phyloP scores from a whole-genome alignment of 2,329 filamentous ascomycete genomes.

The Venturia aucupariae region DNA sequence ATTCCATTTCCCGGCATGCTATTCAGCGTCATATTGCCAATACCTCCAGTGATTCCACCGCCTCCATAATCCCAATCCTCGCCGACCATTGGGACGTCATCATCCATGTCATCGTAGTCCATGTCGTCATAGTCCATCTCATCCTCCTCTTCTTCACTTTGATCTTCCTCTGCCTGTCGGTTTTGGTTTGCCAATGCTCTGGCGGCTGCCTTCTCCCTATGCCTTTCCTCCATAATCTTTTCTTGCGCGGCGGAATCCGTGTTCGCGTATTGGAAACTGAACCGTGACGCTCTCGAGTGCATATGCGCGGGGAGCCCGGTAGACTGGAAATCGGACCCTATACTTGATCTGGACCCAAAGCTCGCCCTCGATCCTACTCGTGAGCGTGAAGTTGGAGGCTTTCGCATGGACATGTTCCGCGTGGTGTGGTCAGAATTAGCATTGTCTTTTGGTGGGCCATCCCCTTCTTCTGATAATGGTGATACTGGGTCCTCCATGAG shows the following conservation, averaged over 20 bases:
- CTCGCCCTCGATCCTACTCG: background rate
- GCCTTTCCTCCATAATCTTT: conserved; percentile 62
- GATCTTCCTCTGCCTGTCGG: conserved; percentile 1
- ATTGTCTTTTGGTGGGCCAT: background rate
- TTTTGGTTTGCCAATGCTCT: conserved; percentile 37
- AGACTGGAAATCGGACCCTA: background rate
- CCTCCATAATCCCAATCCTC: conserved; percentile 15
- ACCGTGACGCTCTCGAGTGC: conserved; percentile 63
- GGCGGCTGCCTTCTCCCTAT: conserved; percentile 56
- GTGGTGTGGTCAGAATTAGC: background rate
- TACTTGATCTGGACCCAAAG: conserved; percentile 5
- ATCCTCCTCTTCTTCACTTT: conserved; percentile 20
- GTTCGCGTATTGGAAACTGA: conserved; percentile 73
- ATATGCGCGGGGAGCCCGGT: conserved; percentile 26
- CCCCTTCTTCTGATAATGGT: background rate
- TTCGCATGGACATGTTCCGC: background rate
- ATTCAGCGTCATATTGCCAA: conserved; percentile 11
- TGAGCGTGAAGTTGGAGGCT: conserved; percentile 6
- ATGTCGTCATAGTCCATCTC: conserved; percentile 28
- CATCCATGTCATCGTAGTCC: conserved; percentile 20
- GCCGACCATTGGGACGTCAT: conserved; percentile 10
- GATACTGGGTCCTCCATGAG: conserved; percentile 13
- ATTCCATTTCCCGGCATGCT: background rate
- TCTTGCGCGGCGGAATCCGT: conserved; percentile 55
- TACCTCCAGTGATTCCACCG: conserved; percentile 5